phyloP scores from a whole-genome alignment of 192 early-diverging fungal species.

The Helicostylum pulchrum region DNA sequence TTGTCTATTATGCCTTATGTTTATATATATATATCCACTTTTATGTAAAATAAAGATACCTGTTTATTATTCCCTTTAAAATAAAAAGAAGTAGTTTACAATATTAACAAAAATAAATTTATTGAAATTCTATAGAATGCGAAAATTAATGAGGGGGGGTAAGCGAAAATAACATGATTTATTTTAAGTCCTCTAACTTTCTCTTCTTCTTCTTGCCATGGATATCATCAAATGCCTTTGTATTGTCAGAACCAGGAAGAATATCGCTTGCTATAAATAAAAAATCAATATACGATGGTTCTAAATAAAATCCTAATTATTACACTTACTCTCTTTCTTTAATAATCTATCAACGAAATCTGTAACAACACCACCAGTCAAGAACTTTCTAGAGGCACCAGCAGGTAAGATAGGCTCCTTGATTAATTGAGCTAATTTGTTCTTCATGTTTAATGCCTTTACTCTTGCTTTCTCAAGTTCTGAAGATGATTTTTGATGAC shows the following conservation, averaged over 20 bases:
- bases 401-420: conserved; percentile 45
- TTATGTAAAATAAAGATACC: no score
- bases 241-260: conserved; percentile 4
- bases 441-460: conserved; percentile 44
- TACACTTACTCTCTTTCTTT: conserved; percentile 35
- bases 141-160: no score
- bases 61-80: no score
- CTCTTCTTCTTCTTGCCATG: conserved; percentile 3
- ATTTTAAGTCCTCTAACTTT: background rate
- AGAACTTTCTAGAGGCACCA: conserved; percentile 57
- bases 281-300: background rate
- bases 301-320: background rate
- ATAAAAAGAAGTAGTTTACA: no score
- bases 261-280: conserved; percentile 1
- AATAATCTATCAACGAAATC: conserved; percentile 62
- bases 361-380: conserved; percentile 59
- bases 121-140: no score
- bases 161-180: background rate
- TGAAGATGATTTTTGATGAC: conserved; percentile 36
- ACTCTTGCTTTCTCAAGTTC: conserved; percentile 40
- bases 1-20: no score
- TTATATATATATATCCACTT: no score
- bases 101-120: no score
- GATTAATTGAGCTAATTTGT: conserved; percentile 44
- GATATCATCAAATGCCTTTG: conserved; percentile 16